Percentiles rank a stretch among this genome's conserved stretches.
Conservation (phyloP, 441 rosid genomes). For the Lepidium campestre region DNA sequence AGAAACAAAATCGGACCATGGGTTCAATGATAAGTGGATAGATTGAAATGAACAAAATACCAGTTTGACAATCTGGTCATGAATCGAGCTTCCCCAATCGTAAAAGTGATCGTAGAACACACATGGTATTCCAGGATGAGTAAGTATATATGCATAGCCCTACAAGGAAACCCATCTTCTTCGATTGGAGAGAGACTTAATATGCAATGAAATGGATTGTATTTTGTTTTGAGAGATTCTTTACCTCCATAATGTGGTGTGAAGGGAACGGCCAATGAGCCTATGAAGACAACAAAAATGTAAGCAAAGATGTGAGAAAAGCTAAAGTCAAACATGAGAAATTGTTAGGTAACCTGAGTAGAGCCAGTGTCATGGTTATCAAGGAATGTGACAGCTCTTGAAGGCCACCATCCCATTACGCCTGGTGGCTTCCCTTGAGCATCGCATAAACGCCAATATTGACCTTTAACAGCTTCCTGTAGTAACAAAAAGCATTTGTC, state of each 20-base stretch:
- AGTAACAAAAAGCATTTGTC: not conserved
- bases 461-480: constrained; percentile 92
- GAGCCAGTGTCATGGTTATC: constrained; percentile 98
- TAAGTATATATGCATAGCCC: constrained; percentile 86
- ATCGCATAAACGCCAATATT: constrained; percentile 77
- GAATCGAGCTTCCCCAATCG: constrained; percentile 63
- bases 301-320: not conserved
- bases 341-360: constrained; percentile 57
- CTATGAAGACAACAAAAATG: constrained; percentile 37
- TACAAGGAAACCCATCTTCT: constrained; percentile 18
- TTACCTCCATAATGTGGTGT: constrained; percentile 85
- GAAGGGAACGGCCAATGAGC: constrained; percentile 97
- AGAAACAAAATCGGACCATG: not conserved
- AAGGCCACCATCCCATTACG: constrained; percentile 97
- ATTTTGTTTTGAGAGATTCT: not conserved
- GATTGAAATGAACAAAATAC: constrained; percentile 31
- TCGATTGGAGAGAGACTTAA: not conserved
- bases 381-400: constrained; percentile 82
- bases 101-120: constrained; percentile 86
- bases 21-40: not conserved
- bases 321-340: not conserved
- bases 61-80: constrained; percentile 73
- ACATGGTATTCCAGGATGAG: constrained; percentile 84
- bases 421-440: constrained; percentile 89
- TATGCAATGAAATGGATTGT: not conserved